These are phyloP conservation scores for Trichoderma pleuroti DNA, from an alignment of 2,329 filamentous ascomycete species.

Conservation along the genomic window DNA sequence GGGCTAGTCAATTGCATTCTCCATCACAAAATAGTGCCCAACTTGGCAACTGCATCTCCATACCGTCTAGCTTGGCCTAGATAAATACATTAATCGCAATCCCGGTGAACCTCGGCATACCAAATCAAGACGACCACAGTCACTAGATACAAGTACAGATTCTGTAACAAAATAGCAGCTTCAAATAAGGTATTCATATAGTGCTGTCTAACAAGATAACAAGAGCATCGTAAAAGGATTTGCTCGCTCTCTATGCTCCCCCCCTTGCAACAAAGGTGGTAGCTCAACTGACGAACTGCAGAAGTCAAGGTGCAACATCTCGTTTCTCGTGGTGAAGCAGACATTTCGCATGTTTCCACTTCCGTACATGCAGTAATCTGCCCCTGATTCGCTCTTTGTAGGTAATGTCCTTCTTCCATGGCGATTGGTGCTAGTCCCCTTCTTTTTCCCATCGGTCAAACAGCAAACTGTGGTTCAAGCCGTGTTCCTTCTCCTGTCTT, in stretches of 20 bases:
- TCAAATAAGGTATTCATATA: not conserved
- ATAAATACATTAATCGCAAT: not conserved
- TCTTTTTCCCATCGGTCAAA: not conserved
- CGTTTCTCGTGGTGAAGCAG: not conserved
- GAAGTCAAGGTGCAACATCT: not conserved
- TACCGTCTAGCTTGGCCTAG: not conserved
- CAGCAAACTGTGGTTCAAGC: not conserved
- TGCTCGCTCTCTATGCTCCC: slow-evolving; percentile 12
- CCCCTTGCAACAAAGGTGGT: not conserved
- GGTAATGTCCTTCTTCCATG: not conserved
- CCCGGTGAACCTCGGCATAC: not conserved
- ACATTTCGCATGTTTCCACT: not conserved
- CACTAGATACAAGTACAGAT: not conserved
- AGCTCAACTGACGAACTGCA: not conserved
- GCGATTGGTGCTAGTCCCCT: not conserved
- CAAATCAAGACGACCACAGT: not conserved
- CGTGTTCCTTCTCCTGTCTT: not conserved
- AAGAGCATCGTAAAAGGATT: not conserved
- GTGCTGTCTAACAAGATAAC: slow-evolving; percentile 4
- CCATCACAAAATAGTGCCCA: not conserved
- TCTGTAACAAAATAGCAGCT: not conserved
- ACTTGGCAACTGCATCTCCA: not conserved
- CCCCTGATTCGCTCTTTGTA: not conserved
- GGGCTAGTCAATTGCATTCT: not conserved
- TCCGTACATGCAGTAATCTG: not conserved